Base-by-base conservation (phyloP, 805 yeast genomes). In the Cyberlindnera bimundalis region DNA sequence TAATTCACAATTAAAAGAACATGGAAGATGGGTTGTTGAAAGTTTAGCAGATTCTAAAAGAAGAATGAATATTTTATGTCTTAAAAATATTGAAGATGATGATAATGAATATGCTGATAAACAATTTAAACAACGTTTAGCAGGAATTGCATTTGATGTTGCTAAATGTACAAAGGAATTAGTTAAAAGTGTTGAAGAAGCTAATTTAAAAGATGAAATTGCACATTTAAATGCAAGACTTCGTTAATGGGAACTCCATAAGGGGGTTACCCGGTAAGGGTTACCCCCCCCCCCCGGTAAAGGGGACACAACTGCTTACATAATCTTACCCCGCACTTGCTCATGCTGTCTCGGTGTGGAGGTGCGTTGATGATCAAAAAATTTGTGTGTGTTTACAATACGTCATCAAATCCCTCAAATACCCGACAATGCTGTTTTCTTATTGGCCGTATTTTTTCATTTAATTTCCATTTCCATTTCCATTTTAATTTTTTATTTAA, bases 131-230 rank as follows among this genome's bases (percentile, higher is more conserved):
- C 97, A 91, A 64, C 77, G 97, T 56, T 76, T 91, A 50, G 98
- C 98, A 0, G 97, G 97, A 2, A 84, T 90, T 51, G 91, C 96
- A 21, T 91, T 89, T 66, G 98, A 91, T 61, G 86, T 91, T 65
- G 97, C 97, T 18, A 89, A 91, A 64, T 84, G 95, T 61, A 91
- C 97, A 5, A 91, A 90, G 62, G 98, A 91, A 62, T 73, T 91
- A 58, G 98, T 91, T 16, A 90, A 90, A 66, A 86, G 96, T 1
- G 96, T 91, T 5, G 97, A 91, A 60, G 97, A 90, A 59, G 96
- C 96, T 18, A 84, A 90, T 56, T 68, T 90, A 54, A 83, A 83
- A 55, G 90, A 84, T 51, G 96, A 89, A 55, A 84, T 90, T 53
- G 89, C 81, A 5, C 80, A 81, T 50, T 71, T 88, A 51, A 90